phyloP scores from a whole-genome alignment of 768 basidiomycete species.

The Auricularia heimuer region DNA sequence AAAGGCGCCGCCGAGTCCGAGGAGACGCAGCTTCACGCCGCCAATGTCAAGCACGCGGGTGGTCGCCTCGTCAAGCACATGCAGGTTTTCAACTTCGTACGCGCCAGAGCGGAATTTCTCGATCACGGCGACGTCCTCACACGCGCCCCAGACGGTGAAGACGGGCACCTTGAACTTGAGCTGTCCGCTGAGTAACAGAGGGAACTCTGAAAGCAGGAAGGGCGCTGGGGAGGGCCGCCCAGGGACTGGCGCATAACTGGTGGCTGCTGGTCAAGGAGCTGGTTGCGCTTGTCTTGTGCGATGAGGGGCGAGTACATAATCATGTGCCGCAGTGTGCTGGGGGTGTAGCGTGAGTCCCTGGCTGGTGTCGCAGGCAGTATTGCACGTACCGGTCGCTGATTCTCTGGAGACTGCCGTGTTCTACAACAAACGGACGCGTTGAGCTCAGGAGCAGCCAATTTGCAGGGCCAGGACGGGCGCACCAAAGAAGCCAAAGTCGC shows the following conservation, averaged over 20 bases:
- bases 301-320: slow-evolving; percentile 95
- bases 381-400: slow-evolving; percentile 71
- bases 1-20: slow-evolving; percentile 94
- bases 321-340: slow-evolving; percentile 80
- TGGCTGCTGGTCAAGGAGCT: slow-evolving; percentile 66
- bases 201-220: slow-evolving; percentile 80
- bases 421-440: slow-evolving; percentile 28
- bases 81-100: slow-evolving; percentile 81
- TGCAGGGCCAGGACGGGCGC: slow-evolving; percentile 14
- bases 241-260: slow-evolving; percentile 61
- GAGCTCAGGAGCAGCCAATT: not conserved
- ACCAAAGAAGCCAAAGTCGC: slow-evolving; percentile 99
- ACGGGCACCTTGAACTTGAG: slow-evolving; percentile 89
- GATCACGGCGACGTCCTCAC: slow-evolving; percentile 87
- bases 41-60: slow-evolving; percentile 86
- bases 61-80: slow-evolving; percentile 92
- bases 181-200: slow-evolving; percentile 79
- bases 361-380: not conserved
- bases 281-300: slow-evolving; percentile 66
- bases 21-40: slow-evolving; percentile 83
- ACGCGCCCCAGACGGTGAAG: slow-evolving; percentile 94
- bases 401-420: slow-evolving; percentile 68
- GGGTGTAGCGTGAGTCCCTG: not conserved
- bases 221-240: slow-evolving; percentile 37
- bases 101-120: slow-evolving; percentile 84